Evolutionary conservation across 192 early-diverging fungal genomes (phyloP).

Genomic region (Coemansia sp.): DNA sequence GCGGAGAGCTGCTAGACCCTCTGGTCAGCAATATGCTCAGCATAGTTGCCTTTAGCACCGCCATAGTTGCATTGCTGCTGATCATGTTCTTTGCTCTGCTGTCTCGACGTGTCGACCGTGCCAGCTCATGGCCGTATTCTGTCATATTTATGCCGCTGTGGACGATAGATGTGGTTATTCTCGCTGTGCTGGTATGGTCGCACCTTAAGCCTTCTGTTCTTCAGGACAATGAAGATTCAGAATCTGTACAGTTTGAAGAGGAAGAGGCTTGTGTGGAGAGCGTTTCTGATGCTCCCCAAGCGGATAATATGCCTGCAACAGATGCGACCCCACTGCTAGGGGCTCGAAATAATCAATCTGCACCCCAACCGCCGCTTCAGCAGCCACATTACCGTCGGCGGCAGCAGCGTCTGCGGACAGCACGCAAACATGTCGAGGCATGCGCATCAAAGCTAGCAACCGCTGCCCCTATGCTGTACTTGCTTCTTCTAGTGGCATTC

Average conservation of each 20-base stretch:
- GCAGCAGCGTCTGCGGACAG: constrained; percentile 14
- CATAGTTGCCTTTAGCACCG: constrained; percentile 56
- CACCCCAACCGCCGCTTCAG: not conserved
- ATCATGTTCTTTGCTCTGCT: constrained; percentile 85
- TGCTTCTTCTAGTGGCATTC: constrained; percentile 65
- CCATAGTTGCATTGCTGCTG: constrained; percentile 58
- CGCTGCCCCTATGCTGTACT: constrained; percentile 44
- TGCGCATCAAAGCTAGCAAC: constrained; percentile 18
- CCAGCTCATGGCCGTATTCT: constrained; percentile 66
- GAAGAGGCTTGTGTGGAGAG: constrained; percentile 40
- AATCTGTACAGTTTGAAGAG: constrained; percentile 7
- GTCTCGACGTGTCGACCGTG: constrained; percentile 69
- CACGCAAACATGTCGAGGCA: constrained; percentile 16
- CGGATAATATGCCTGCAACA: constrained; percentile 8
- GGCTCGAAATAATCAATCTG: not conserved
- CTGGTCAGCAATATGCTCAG: constrained; percentile 65
- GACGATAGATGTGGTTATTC: constrained; percentile 59
- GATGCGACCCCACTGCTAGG: constrained; percentile 28
- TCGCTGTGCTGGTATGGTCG: constrained; percentile 32
- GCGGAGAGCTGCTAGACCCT: constrained; percentile 64
- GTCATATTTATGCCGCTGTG: constrained; percentile 83
- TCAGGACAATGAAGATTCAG: constrained; percentile 13
- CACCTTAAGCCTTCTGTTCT: constrained; percentile 16
- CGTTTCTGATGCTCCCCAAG: not conserved
- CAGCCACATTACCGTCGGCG: constrained; percentile 2